Evolutionary conservation across 2,329 filamentous ascomycete species (phyloP).

Genomic region (Apiospora sp.): DNA sequence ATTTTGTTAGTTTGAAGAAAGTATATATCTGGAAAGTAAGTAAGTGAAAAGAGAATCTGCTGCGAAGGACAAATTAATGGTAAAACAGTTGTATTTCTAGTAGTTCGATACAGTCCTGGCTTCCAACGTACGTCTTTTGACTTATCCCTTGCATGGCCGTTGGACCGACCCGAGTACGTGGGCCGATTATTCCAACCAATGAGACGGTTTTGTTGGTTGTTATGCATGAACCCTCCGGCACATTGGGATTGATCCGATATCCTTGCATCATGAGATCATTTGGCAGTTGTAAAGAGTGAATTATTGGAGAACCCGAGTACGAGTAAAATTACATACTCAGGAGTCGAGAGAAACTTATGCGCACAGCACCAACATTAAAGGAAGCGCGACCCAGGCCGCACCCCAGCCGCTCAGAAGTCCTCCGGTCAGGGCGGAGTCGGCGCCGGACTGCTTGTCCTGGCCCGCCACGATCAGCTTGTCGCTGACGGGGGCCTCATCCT

Average conservation of each 20-base stretch:
- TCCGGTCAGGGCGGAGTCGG: neutral
- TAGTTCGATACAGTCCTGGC: neutral
- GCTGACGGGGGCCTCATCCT: neutral
- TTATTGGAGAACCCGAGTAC: neutral
- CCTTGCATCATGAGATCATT: neutral
- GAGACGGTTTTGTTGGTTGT: neutral
- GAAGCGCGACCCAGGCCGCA: neutral
- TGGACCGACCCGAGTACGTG: neutral
- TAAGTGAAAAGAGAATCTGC: too few relatives aligned
- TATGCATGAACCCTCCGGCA: neutral
- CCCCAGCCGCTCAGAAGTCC: neutral
- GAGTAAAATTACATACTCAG: neutral
- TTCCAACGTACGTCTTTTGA: neutral
- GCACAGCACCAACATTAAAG: neutral
- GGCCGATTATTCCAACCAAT: neutral
- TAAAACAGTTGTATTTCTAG: neutral
- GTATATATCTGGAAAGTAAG: neutral
- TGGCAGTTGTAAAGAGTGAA: neutral
- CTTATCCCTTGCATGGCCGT: neutral
- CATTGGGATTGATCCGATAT: neutral
- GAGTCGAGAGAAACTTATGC: neutral
- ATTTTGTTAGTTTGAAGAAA: neutral
- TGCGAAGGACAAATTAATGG: neutral
- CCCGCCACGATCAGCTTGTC: conserved; percentile 7
- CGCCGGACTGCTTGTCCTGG: neutral